Evolutionary conservation across 73 alveolate species (phyloP).

Genomic region (Tetrahymena malaccensis): DNA sequence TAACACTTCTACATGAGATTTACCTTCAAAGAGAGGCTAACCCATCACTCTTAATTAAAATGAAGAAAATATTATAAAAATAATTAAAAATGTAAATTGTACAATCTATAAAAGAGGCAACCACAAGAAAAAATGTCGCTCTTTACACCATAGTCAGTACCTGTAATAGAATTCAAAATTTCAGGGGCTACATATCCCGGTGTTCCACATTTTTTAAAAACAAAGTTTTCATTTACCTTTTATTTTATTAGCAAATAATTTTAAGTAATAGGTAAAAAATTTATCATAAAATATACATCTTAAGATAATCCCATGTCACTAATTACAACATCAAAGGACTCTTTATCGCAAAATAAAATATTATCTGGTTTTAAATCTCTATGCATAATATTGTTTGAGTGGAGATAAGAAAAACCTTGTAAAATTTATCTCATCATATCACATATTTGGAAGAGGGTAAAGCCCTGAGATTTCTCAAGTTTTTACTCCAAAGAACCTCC

Average conservation of each 20-base stretch:
- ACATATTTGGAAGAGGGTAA: neutral
- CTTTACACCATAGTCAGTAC: neutral
- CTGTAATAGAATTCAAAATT: neutral
- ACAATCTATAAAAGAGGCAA: neutral
- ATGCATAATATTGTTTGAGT: neutral
- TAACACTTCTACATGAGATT: neutral
- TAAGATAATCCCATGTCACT: neutral
- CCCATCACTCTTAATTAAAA: neutral
- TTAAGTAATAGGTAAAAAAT: no score
- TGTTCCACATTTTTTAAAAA: neutral
- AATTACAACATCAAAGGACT: neutral
- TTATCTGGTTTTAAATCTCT: slow-evolving; percentile 3
- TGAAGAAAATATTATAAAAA: neutral
- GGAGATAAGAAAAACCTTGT: neutral
- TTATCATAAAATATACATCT: neutral
- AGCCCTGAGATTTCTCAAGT: neutral
- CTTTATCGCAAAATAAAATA: neutral
- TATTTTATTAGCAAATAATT: no score
- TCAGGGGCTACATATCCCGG: neutral
- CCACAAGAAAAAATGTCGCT: neutral
- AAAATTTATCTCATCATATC: neutral
- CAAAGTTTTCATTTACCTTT: neutral
- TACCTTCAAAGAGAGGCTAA: neutral
- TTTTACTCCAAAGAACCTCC: neutral
- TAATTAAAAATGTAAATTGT: neutral